Base-by-base conservation (phyloP, 345 rosid species). In the Rubroshorea leprosula region DNA sequence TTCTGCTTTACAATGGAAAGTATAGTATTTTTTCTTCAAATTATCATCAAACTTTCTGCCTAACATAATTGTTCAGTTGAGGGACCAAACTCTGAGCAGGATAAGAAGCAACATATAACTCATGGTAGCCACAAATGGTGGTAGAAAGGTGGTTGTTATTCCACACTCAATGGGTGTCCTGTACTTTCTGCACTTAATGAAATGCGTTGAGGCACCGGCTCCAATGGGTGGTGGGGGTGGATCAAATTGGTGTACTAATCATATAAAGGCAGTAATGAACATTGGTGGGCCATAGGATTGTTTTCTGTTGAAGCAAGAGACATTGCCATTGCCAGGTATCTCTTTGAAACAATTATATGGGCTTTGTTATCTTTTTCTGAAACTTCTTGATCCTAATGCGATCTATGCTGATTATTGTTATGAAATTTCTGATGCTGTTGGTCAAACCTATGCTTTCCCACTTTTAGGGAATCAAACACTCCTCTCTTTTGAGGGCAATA, bases 191-290 rank as follows among this genome's bases (percentile, higher is more conserved):
- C 91, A 84, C 73, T 84, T 84, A 56, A 84, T 84, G 85, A 84
- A 84, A 65, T 84, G 87, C 87, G 85, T 84, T 39, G 91, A 84
- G 66, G 82, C 87, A 66, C 87, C 91, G 35, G 60, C 83, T 61
- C 85, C 91, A 48, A 66, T 81, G 77, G 91, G 91, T 49, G 83
- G 91, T 48, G 90, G 86, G 3, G 90, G 91, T 64, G 87, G 91
- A 64, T 44, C 82, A 27, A 76, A 81, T 63, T 84, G 91, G 91
- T 79, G 91, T 48, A 75, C 80, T 22, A 76, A 65, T 73, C 87
- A 81, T 68, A 70, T 84, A 49, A 81, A 79, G 78, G 82, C 90
- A 27, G 77, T 81, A 35, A 73, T 81, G 83, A 84, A 81, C 60
- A 81, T 84, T 64, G 91, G 91, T 57, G 87, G 79, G 23, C 87